A percentile compares a stretch with the other conserved stretches of the same genome.
phyloP scores from a whole-genome alignment of 2,329 filamentous ascomycete species.

The Seiridium cupressi region DNA sequence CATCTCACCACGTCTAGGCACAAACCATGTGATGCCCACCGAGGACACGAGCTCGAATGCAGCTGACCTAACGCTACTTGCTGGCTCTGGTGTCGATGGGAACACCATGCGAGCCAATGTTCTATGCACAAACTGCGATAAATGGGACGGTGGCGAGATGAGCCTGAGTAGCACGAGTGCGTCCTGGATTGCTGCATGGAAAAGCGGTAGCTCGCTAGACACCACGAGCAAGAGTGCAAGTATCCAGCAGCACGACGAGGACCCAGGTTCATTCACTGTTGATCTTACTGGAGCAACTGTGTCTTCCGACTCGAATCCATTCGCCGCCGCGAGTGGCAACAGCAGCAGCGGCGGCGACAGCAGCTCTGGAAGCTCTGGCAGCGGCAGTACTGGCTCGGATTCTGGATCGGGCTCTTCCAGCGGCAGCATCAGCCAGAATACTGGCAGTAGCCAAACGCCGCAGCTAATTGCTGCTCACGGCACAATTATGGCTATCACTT shows the following conservation, averaged over 20 bases:
- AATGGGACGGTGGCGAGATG: slow-evolving; percentile 42
- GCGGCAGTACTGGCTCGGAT: background rate
- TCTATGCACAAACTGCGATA: slow-evolving; percentile 49
- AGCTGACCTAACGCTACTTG: slow-evolving; percentile 50
- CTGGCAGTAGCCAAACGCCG: slow-evolving; percentile 10
- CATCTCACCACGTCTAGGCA: slow-evolving; percentile 53
- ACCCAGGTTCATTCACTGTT: slow-evolving; percentile 38
- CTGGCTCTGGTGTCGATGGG: slow-evolving; percentile 54
- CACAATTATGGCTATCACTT: slow-evolving; percentile 59
- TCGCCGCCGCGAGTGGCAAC: slow-evolving; percentile 26
- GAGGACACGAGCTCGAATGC: slow-evolving; percentile 37
- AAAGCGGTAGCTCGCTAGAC: slow-evolving; percentile 41
- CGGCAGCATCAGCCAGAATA: slow-evolving; percentile 9
- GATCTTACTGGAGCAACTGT: slow-evolving; percentile 48
- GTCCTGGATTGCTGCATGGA: slow-evolving; percentile 56
- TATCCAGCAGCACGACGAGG: slow-evolving; percentile 46
- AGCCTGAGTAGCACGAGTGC: slow-evolving; percentile 36
- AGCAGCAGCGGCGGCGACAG: slow-evolving; percentile 11
- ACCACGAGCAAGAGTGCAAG: slow-evolving; percentile 35
- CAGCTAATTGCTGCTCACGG: slow-evolving; percentile 46
- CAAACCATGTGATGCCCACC: slow-evolving; percentile 45
- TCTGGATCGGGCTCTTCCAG: slow-evolving; percentile 8
- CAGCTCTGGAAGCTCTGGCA: slow-evolving; percentile 11
- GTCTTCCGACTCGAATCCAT: slow-evolving; percentile 50
- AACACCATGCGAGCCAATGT: slow-evolving; percentile 60